Percentiles rank a stretch among this genome's conserved stretches.
Evolutionary conservation across 176 grass and related monocot genomes (phyloP).

Genomic region (Thinopyrum elongatum): DNA sequence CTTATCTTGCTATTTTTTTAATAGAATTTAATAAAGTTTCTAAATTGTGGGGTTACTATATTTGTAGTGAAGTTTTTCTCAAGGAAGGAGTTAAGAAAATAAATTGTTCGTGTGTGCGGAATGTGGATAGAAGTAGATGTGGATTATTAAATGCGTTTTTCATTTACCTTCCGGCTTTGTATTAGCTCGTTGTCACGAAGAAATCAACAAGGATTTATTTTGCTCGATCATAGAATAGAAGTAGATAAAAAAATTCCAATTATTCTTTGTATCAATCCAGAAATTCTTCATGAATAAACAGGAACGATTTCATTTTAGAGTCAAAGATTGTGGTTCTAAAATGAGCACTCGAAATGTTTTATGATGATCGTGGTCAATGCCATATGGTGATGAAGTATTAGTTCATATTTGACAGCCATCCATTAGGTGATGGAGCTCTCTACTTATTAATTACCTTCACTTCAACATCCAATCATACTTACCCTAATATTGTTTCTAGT

Average conservation of each 20-base stretch:
- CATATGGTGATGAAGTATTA: not conserved
- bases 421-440: not conserved
- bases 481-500: too few relatives aligned
- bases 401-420: not conserved
- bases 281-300: not conserved
- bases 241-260: not conserved
- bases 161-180: too few relatives aligned
- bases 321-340: not conserved
- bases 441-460: not conserved
- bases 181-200: too few relatives aligned
- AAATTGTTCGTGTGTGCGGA: too few relatives aligned
- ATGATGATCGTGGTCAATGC: not conserved
- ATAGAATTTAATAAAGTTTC: too few relatives aligned
- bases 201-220: not conserved
- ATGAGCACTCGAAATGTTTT: not conserved
- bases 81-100: too few relatives aligned
- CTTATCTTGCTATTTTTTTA: too few relatives aligned
- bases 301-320: not conserved
- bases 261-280: not conserved
- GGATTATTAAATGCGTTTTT: not conserved
- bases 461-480: too few relatives aligned
- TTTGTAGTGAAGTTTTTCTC: too few relatives aligned
- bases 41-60: too few relatives aligned
- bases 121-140: too few relatives aligned
- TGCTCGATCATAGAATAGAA: not conserved